phyloP scores from a whole-genome alignment of 371 early-diverging fungal species.

The Mortierella sp. region DNA sequence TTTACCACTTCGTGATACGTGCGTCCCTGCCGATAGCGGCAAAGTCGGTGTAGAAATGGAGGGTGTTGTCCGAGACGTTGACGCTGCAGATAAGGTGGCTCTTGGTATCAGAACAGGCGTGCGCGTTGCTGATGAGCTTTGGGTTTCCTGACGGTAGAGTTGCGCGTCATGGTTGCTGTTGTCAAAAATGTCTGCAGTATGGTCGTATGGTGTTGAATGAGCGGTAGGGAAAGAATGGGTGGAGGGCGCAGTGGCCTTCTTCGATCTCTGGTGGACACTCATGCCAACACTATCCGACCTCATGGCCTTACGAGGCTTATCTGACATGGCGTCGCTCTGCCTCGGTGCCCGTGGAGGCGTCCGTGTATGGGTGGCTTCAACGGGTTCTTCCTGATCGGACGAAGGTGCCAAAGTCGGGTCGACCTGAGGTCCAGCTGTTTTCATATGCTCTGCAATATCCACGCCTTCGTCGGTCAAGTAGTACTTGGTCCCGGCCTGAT shows the following conservation, averaged over 20 bases:
- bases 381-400: neutral
- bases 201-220: neutral
- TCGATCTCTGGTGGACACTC: too few relatives aligned
- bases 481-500: conserved; percentile 69
- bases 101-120: too few relatives aligned
- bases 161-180: neutral
- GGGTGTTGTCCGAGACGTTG: neutral
- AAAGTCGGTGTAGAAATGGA: neutral
- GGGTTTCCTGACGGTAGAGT: too few relatives aligned
- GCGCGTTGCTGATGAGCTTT: too few relatives aligned
- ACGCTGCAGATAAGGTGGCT: neutral
- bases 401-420: neutral
- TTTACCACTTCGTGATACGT: too few relatives aligned
- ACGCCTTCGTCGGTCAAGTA: conserved; percentile 81
- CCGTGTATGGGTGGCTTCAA: neutral
- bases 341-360: neutral
- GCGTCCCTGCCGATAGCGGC: neutral
- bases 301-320: neutral
- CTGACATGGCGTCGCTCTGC: neutral
- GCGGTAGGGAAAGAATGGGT: too few relatives aligned
- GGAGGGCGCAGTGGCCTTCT: too few relatives aligned
- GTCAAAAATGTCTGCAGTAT: neutral
- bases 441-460: conserved; percentile 67
- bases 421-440: conserved; percentile 15
- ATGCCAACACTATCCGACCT: neutral